Evolutionary conservation across 352 stramenopile species (phyloP).

Genomic region (Phytopythium mirpurense): DNA sequence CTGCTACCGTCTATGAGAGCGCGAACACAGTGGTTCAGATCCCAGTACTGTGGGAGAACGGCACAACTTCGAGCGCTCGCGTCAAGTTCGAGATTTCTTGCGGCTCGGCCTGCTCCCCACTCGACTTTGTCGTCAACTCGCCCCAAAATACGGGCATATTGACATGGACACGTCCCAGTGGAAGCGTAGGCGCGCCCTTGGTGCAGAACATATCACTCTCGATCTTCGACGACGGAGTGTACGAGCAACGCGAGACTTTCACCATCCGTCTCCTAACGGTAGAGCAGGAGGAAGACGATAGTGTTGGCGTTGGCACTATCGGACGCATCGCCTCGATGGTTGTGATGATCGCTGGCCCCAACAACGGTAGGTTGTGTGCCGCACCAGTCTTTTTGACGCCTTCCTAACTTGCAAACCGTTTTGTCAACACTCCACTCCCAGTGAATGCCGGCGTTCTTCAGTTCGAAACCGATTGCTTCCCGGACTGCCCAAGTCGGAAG

Average conservation of each 20-base stretch:
- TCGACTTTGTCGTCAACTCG: slow-evolving; percentile 38
- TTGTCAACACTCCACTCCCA: not conserved
- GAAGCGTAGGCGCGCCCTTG: slow-evolving; percentile 5
- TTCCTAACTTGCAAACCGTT: not conserved
- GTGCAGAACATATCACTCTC: slow-evolving; percentile 41
- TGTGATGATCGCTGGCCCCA: slow-evolving; percentile 54
- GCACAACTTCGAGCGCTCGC: slow-evolving; percentile 38
- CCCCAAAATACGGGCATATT: slow-evolving; percentile 21
- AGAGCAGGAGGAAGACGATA: slow-evolving; percentile 18
- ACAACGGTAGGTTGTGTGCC: slow-evolving; percentile 22
- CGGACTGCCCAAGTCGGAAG: slow-evolving; percentile 35
- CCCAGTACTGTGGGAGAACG: slow-evolving; percentile 53
- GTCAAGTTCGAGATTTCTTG: slow-evolving; percentile 40
- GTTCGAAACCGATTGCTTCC: slow-evolving; percentile 68
- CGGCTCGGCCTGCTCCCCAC: slow-evolving; percentile 32
- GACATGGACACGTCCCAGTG: slow-evolving; percentile 34
- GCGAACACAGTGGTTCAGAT: slow-evolving; percentile 9
- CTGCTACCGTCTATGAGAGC: slow-evolving; percentile 29
- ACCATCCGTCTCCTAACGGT: slow-evolving; percentile 27
- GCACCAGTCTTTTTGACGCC: no score
- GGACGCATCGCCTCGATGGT: slow-evolving; percentile 35
- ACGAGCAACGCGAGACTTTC: slow-evolving; percentile 51
- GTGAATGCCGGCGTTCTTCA: slow-evolving; percentile 42
- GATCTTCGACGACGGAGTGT: slow-evolving; percentile 40
- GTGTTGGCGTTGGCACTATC: slow-evolving; percentile 25